Evolutionary conservation across 2,329 filamentous ascomycete genomes (phyloP).

Genomic region (Sordariomycetes sp.): DNA sequence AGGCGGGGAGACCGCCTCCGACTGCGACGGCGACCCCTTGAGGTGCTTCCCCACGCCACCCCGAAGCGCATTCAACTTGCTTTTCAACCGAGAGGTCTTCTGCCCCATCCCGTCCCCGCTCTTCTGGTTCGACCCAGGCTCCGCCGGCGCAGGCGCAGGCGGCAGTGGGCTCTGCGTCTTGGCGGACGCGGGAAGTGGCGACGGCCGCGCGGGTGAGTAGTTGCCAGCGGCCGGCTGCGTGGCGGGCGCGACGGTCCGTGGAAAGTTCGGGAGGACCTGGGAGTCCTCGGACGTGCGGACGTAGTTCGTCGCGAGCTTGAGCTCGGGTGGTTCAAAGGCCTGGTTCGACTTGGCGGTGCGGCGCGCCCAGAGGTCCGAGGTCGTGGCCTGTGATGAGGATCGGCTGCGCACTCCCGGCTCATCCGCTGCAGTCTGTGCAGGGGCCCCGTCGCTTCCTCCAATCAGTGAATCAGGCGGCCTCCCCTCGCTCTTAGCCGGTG

Average conservation of each 20-base stretch:
- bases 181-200: not conserved
- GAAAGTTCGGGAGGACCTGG: not conserved
- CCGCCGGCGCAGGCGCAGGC: not conserved
- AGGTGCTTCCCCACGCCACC: not conserved
- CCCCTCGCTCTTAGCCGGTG: not conserved
- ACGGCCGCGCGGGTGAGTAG: conserved; percentile 3
- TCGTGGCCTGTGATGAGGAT: not conserved
- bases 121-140: not conserved
- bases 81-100: conserved; percentile 7
- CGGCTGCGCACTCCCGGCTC: conserved; percentile 17
- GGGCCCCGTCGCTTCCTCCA: not conserved
- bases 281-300: conserved; percentile 20
- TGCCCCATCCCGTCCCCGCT: conserved; percentile 8
- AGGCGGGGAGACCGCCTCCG: not conserved
- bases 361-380: conserved; percentile 19
- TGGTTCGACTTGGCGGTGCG: conserved; percentile 27
- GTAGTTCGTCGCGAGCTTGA: conserved; percentile 25
- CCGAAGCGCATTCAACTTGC: conserved; percentile 1
- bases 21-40: not conserved
- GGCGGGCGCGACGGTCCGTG: not conserved
- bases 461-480: not conserved
- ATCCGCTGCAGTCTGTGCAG: conserved; percentile 7
- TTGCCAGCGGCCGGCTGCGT: not conserved
- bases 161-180: not conserved
- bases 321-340: conserved; percentile 22